Evolutionary conservation across 2,329 filamentous ascomycete species (phyloP).

Genomic region (Monilinia polystroma): DNA sequence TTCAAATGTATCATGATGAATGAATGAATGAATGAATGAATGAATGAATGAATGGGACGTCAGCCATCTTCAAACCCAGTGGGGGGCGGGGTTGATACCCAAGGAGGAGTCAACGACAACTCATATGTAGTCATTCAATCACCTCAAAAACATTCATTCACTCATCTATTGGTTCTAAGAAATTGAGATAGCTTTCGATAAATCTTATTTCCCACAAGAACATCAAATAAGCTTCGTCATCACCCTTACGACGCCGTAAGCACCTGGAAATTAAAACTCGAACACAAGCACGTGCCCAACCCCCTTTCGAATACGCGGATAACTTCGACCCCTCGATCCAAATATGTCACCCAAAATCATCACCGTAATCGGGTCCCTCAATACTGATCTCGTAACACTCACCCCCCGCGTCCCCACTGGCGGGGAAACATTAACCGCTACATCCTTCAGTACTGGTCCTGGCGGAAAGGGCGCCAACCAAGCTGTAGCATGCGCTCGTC

Average conservation of each 20-base stretch:
- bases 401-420: slow-evolving; percentile 78
- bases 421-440: slow-evolving; percentile 84
- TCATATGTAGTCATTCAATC: slow-evolving; percentile 13
- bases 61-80: not conserved
- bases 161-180: slow-evolving; percentile 4
- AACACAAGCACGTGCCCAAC: slow-evolving; percentile 19
- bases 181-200: not conserved
- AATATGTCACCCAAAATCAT: slow-evolving; percentile 49
- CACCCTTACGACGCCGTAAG: slow-evolving; percentile 21
- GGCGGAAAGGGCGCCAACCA: slow-evolving; percentile 97
- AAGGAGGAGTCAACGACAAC: slow-evolving; percentile 7
- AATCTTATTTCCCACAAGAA: not conserved
- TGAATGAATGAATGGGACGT: not conserved
- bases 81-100: slow-evolving; percentile 16
- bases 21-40: not conserved
- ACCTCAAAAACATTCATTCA: not conserved
- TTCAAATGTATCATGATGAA: not conserved
- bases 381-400: slow-evolving; percentile 88
- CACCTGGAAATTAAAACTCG: slow-evolving; percentile 5
- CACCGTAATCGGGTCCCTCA: slow-evolving; percentile 86
- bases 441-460: slow-evolving; percentile 73
- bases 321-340: not conserved
- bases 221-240: slow-evolving; percentile 17
- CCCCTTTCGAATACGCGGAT: slow-evolving; percentile 14
- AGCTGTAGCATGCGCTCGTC: slow-evolving; percentile 81